Evolutionary conservation across 352 stramenopile genomes (phyloP).

Genomic region (Phytopythium litorale): DNA sequence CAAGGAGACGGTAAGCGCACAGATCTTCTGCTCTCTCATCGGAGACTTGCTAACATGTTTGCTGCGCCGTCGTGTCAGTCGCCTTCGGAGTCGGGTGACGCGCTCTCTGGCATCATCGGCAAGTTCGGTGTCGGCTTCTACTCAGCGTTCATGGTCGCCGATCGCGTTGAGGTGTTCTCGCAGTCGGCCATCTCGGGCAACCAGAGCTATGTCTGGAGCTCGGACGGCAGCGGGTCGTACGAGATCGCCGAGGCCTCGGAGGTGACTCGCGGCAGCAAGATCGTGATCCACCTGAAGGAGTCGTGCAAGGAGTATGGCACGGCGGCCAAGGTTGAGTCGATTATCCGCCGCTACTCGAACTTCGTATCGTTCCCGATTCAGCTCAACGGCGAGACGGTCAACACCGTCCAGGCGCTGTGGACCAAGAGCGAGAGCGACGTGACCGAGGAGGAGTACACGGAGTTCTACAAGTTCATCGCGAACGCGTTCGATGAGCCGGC

Average conservation of each 20-base stretch:
- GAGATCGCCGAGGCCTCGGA: conserved; percentile 66
- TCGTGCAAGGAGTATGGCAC: conserved; percentile 94
- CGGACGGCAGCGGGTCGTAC: conserved; percentile 81
- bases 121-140: conserved; percentile 99
- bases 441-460: conserved; percentile 95
- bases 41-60: neutral
- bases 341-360: conserved; percentile 99
- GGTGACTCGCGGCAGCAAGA: conserved; percentile 92
- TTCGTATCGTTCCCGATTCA: conserved; percentile 99
- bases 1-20: conserved; percentile 55
- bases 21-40: neutral
- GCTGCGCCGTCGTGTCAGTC: conserved; percentile 13
- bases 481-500: conserved; percentile 94
- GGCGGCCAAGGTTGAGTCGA: conserved; percentile 90
- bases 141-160: conserved; percentile 98
- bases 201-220: conserved; percentile 65
- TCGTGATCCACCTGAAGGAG: conserved; percentile 98
- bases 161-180: conserved; percentile 94
- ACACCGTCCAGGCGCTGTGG: conserved; percentile 99
- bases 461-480: conserved; percentile 97
- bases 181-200: conserved; percentile 60
- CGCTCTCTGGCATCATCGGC: conserved; percentile 94
- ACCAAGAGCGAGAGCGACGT: conserved; percentile 94
- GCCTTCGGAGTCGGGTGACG: conserved; percentile 59
- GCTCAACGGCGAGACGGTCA: conserved; percentile 96